A percentile compares a stretch with the other conserved stretches of the same genome.
These are phyloP conservation scores for Phoenix dactylifera DNA, from an alignment of 176 grass and related monocot species.

Conservation along the genomic window DNA sequence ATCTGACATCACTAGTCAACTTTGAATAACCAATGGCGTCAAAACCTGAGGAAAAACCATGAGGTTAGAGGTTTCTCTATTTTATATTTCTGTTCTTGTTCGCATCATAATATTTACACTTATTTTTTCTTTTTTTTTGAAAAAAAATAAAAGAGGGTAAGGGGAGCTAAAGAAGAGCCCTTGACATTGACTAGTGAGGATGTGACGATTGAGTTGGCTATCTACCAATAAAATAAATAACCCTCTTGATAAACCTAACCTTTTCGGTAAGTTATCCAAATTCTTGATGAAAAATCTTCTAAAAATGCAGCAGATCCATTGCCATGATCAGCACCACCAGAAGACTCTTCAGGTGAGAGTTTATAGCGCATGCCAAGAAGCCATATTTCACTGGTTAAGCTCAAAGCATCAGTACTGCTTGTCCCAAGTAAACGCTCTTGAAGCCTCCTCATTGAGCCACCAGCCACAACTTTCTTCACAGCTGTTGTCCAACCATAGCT, in stretches of 20 bases:
- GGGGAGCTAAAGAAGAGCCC: too few species aligned
- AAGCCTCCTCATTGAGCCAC: slow-evolving; percentile 66
- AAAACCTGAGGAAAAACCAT: slow-evolving; percentile 40
- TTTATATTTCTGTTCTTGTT: neutral
- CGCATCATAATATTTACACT: too few species aligned
- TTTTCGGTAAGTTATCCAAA: slow-evolving; percentile 98
- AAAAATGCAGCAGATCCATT: slow-evolving; percentile 37
- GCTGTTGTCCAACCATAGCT: slow-evolving; percentile 65
- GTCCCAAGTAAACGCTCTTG: slow-evolving; percentile 41
- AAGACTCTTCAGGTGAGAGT: slow-evolving; percentile 33
- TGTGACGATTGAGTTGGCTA: too few species aligned
- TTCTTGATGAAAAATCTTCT: slow-evolving; percentile 76
- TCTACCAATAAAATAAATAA: neutral
- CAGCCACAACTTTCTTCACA: slow-evolving; percentile 51
- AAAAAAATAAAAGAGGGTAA: too few species aligned
- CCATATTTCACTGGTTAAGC: slow-evolving; percentile 54
- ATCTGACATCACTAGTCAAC: slow-evolving; percentile 69
- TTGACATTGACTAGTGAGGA: too few species aligned
- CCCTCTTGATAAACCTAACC: slow-evolving; percentile 26
- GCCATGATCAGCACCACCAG: slow-evolving; percentile 12
- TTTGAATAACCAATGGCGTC: slow-evolving; percentile 58
- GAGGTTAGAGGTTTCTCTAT: neutral
- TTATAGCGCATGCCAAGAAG: slow-evolving; percentile 85
- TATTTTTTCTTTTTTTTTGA: too few species aligned
- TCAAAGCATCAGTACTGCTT: slow-evolving; percentile 26